phyloP scores from a whole-genome alignment of 257 asterid genomes.

The Vinca minor region DNA sequence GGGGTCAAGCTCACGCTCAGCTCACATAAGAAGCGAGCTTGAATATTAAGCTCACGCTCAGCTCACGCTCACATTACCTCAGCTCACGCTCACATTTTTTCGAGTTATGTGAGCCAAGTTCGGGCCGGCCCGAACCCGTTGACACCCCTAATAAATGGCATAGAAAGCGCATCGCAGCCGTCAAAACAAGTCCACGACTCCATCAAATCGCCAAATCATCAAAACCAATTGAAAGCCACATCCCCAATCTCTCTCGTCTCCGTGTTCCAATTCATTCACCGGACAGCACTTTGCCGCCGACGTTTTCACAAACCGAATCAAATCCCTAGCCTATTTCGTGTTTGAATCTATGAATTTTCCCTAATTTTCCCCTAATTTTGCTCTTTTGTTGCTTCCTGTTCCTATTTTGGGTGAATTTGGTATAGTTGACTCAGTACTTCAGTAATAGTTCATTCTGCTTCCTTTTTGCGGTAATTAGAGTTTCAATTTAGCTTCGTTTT shows the following conservation, averaged over 20 bases:
- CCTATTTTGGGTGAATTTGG: constrained; percentile 3
- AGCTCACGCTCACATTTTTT: too few species aligned
- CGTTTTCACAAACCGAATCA: constrained; percentile 30
- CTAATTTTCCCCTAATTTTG: neutral
- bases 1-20: too few species aligned
- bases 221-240: constrained; percentile 48
- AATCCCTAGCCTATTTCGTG: constrained; percentile 33
- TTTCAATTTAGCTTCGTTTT: constrained; percentile 3
- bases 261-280: constrained; percentile 22
- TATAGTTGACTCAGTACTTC: constrained; percentile 34
- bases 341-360: constrained; percentile 8
- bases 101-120: too few species aligned
- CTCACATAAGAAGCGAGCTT: too few species aligned
- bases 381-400: constrained; percentile 8
- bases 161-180: constrained; percentile 52
- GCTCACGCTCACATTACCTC: too few species aligned
- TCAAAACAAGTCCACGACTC: constrained; percentile 33
- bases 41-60: too few species aligned
- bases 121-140: too few species aligned
- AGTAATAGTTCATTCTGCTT: constrained; percentile 16
- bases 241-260: constrained; percentile 25
- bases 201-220: constrained; percentile 40
- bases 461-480: constrained; percentile 19
- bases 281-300: constrained; percentile 35
- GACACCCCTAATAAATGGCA: too few species aligned